Conservation (phyloP, 176 grass and related monocot species). For the Juncus inflexus region DNA sequence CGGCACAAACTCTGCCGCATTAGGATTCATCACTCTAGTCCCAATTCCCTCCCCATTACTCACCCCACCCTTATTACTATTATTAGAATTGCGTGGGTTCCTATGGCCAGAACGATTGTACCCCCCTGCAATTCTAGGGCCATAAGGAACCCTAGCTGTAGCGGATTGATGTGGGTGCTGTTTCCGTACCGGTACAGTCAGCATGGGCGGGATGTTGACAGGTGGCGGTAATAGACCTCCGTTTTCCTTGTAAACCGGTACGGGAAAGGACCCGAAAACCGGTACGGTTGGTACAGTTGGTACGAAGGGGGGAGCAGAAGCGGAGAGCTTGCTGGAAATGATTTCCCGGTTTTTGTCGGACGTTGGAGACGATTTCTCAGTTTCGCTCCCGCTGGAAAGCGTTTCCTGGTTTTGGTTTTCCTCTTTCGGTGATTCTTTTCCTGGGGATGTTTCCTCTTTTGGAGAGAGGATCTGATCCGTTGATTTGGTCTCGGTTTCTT, state of each 20-base stretch:
- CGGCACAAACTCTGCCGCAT: conserved; percentile 81
- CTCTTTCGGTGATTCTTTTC: conserved; percentile 49
- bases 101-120: conserved; percentile 83
- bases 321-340: conserved; percentile 77
- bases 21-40: conserved; percentile 78
- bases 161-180: conserved; percentile 87
- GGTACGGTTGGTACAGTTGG: conserved; percentile 63
- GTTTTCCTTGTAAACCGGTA: conserved; percentile 85
- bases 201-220: conserved; percentile 65
- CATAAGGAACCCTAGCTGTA: conserved; percentile 90
- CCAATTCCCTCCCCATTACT: conserved; percentile 58
- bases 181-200: conserved; percentile 77
- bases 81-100: conserved; percentile 38
- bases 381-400: conserved; percentile 58
- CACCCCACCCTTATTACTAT: conserved; percentile 41
- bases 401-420: conserved; percentile 51
- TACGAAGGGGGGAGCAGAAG: conserved; percentile 84
- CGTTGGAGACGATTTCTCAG: conserved; percentile 60
- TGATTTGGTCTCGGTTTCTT: conserved; percentile 11
- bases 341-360: conserved; percentile 39
- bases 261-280: conserved; percentile 77
- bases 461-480: conserved; percentile 32
- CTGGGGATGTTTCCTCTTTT: conserved; percentile 38
- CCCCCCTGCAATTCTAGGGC: conserved; percentile 81
- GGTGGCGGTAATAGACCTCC: conserved; percentile 87